These are phyloP conservation scores for Leccinum subgranulosum DNA, from an alignment of 768 basidiomycete species.

Conservation along the genomic window DNA sequence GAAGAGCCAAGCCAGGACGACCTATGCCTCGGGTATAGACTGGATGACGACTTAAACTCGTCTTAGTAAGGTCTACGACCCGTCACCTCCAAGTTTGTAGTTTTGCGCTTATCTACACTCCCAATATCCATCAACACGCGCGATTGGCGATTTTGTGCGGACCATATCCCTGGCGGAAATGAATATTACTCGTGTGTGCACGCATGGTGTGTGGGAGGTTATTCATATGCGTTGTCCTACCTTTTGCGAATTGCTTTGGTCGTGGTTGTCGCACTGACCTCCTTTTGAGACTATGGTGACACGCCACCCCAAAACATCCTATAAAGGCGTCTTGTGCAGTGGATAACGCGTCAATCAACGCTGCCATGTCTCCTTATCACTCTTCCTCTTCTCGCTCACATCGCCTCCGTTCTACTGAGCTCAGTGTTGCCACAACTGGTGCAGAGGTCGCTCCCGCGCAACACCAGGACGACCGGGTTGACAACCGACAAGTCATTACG, in stretches of 20 bases:
- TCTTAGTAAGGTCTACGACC: not conserved
- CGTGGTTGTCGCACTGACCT: slow-evolving; percentile 3
- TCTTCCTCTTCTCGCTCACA: not conserved
- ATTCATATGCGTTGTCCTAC: slow-evolving; percentile 7
- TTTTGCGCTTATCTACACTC: slow-evolving; percentile 1
- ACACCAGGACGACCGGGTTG: not conserved
- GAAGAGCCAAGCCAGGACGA: slow-evolving; percentile 45
- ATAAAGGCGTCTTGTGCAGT: slow-evolving; percentile 6
- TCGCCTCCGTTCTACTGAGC: slow-evolving; percentile 4
- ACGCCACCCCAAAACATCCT: slow-evolving; percentile 5
- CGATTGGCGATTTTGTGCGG: not conserved
- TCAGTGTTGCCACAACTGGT: not conserved
- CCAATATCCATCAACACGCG: not conserved
- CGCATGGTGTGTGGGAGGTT: slow-evolving; percentile 8
- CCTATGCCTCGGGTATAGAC: slow-evolving; percentile 51
- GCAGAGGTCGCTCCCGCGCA: not conserved
- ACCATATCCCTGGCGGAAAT: slow-evolving; percentile 1
- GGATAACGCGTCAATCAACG: not conserved
- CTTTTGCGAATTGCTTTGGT: slow-evolving; percentile 9
- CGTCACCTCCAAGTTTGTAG: not conserved
- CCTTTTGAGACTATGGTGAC: slow-evolving; percentile 2
- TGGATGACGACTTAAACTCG: not conserved
- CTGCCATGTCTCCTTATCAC: slow-evolving; percentile 4
- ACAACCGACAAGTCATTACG: not conserved
- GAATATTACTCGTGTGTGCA: not conserved